Evolutionary conservation across 805 yeast species (phyloP).

Genomic region (Komagataella phaffii): DNA sequence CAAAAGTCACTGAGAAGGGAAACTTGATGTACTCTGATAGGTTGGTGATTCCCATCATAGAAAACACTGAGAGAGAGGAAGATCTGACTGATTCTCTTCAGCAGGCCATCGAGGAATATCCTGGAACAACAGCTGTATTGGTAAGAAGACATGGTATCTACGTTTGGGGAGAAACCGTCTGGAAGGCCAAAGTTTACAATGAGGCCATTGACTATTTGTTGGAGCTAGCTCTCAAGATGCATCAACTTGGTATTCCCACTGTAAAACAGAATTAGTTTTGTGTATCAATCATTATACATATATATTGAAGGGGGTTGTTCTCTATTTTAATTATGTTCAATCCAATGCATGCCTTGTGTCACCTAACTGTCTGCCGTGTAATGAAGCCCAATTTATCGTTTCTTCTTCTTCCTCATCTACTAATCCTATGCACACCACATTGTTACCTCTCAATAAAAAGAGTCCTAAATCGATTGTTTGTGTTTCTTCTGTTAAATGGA

Average conservation of each 20-base stretch:
- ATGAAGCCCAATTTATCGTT: constrained; percentile 25
- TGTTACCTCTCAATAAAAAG: constrained; percentile 44
- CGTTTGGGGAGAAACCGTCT: constrained; percentile 90
- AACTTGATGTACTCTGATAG: constrained; percentile 62
- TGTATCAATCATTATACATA: neutral
- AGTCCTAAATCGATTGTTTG: constrained; percentile 30
- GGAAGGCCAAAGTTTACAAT: constrained; percentile 88
- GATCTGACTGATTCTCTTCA: constrained; percentile 58
- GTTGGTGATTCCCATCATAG: constrained; percentile 78
- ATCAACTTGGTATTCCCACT: constrained; percentile 49
- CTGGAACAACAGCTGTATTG: constrained; percentile 71
- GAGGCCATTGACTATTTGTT: constrained; percentile 87
- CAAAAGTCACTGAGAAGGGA: constrained; percentile 53
- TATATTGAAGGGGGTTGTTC: neutral
- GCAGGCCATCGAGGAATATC: constrained; percentile 53
- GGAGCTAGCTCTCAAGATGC: constrained; percentile 78
- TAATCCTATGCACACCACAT: constrained; percentile 41
- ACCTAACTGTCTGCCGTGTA: constrained; percentile 12
- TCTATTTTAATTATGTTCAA: neutral
- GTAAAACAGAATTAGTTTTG: constrained; percentile 11
- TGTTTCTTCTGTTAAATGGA: constrained; percentile 24
- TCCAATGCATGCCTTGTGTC: constrained; percentile 17
- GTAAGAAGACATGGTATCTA: constrained; percentile 91
- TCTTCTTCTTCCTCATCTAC: constrained; percentile 29
- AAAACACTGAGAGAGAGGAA: constrained; percentile 81